phyloP scores from a whole-genome alignment of 768 basidiomycete genomes.

The Lentinula sp. region DNA sequence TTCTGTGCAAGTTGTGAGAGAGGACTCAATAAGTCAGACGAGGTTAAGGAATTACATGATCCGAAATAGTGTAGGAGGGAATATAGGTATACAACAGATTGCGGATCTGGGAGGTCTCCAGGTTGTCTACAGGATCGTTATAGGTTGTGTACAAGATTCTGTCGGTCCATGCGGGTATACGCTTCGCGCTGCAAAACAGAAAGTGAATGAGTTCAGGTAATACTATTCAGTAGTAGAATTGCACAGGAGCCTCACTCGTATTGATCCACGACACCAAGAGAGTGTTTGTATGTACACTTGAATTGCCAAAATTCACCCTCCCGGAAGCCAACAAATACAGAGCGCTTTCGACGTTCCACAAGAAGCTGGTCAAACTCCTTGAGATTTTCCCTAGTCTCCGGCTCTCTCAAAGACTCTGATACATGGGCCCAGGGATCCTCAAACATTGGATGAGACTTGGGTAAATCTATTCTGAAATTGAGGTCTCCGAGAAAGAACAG shows the following conservation, averaged over 20 bases:
- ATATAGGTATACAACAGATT: constrained; percentile 75
- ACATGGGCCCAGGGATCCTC: constrained; percentile 22
- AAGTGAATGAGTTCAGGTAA: not conserved
- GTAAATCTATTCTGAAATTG: constrained; percentile 80
- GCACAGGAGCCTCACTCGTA: constrained; percentile 47
- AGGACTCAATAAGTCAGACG: not conserved
- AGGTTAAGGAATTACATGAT: constrained; percentile 59
- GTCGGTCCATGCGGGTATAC: constrained; percentile 91
- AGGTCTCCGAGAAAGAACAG: constrained; percentile 92
- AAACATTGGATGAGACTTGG: constrained; percentile 44
- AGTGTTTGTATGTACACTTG: constrained; percentile 89
- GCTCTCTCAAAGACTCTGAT: constrained; percentile 40
- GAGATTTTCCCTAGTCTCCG: constrained; percentile 48
- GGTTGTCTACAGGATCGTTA: constrained; percentile 51
- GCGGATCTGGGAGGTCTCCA: constrained; percentile 45
- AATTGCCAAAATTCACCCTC: constrained; percentile 90
- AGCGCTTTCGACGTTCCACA: constrained; percentile 55
- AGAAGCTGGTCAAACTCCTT: constrained; percentile 72
- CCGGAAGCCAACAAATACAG: constrained; percentile 62
- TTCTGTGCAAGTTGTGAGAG: constrained; percentile 42
- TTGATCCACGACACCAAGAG: constrained; percentile 73
- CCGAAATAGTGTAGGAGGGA: constrained; percentile 81
- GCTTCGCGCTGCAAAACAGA: constrained; percentile 41
- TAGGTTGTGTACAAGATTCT: constrained; percentile 81
- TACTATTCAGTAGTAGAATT: constrained; percentile 14